These are phyloP conservation scores for Phoma sp. DNA, from an alignment of 2,329 filamentous ascomycete genomes.

Conservation along the genomic window DNA sequence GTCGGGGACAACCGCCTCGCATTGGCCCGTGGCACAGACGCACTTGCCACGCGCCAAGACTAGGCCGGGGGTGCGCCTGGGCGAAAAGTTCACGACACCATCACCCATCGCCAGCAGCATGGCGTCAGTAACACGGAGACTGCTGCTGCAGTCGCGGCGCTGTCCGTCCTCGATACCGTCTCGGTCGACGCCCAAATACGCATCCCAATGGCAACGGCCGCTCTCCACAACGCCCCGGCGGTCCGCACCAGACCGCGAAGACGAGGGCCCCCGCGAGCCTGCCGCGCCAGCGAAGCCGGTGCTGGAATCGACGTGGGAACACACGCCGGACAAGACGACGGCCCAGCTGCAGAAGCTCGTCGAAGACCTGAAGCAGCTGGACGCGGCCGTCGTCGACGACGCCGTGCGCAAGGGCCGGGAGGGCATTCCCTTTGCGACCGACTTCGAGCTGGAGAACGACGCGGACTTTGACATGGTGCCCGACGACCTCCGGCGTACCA, in stretches of 20 bases:
- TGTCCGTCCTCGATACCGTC: conserved; percentile 34
- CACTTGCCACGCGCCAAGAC: conserved; percentile 31
- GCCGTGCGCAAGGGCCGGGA: conserved; percentile 34
- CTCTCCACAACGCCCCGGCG: conserved; percentile 38
- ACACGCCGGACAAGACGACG: conserved; percentile 21
- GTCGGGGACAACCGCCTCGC: conserved; percentile 26
- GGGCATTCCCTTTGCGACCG: conserved; percentile 25
- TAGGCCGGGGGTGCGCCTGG: conserved; percentile 1
- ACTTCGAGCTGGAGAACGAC: conserved; percentile 29
- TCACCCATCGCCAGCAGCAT: conserved; percentile 33
- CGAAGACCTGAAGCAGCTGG: conserved; percentile 32
- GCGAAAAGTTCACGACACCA: conserved; percentile 43
- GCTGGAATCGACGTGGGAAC: conserved; percentile 10
- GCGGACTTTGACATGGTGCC: conserved; percentile 36
- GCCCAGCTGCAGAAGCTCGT: conserved; percentile 33
- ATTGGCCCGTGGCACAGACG: conserved; percentile 30
- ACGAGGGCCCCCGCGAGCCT: conserved; percentile 17
- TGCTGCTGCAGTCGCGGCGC: conserved; percentile 41
- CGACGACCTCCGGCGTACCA: conserved; percentile 22
- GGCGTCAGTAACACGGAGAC: conserved; percentile 45
- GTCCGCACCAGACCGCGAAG: conserved; percentile 26
- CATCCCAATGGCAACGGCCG: conserved; percentile 43
- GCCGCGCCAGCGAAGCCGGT: conserved; percentile 16
- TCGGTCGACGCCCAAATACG: conserved; percentile 24
- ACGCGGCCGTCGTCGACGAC: conserved; percentile 31